Evolutionary conservation across 163 green algal genomes (phyloP).

Genomic region (Scenedesmus sp.): DNA sequence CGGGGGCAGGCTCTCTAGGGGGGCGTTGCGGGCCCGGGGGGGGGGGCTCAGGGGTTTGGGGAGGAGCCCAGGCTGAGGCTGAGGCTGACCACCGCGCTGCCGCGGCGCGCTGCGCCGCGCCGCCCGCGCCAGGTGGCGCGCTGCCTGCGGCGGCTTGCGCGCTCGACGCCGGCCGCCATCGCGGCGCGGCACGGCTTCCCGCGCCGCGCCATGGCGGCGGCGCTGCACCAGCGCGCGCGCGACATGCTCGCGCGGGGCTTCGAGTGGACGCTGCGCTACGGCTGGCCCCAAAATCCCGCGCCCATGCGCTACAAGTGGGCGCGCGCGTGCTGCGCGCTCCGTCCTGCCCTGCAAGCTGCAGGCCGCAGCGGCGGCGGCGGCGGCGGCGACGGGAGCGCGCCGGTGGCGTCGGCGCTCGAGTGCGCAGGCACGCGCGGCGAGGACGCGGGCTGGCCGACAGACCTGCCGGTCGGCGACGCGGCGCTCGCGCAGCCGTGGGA

Average conservation of each 20-base stretch:
- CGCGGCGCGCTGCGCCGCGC: background rate
- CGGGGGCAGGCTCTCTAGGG: no score
- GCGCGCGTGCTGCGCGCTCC: conserved; percentile 20
- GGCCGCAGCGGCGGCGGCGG: background rate
- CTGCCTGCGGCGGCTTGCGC: conserved; percentile 50
- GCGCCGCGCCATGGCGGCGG: background rate
- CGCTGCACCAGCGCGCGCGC: conserved; percentile 26
- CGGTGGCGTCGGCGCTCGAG: background rate
- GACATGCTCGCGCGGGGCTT: conserved; percentile 40
- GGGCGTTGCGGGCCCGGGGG: background rate
- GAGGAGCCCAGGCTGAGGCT: background rate
- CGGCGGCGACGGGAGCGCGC: background rate
- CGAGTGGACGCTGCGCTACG: conserved; percentile 34
- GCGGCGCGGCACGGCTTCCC: conserved; percentile 1
- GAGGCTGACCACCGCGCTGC: background rate
- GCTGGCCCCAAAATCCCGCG: conserved; percentile 33
- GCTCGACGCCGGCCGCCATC: conserved; percentile 13
- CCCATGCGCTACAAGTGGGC: conserved; percentile 22
- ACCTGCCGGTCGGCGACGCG: conserved; percentile 19
- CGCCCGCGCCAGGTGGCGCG: conserved; percentile 4
- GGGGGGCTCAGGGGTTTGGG: background rate
- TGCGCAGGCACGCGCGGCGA: conserved; percentile 10
- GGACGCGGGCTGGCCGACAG: conserved; percentile 6
- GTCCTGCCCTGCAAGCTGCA: no score
- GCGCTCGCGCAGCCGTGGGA: conserved; percentile 2